Base-by-base conservation (phyloP, 306 rosid species). In the Acacia crassicarpa region DNA sequence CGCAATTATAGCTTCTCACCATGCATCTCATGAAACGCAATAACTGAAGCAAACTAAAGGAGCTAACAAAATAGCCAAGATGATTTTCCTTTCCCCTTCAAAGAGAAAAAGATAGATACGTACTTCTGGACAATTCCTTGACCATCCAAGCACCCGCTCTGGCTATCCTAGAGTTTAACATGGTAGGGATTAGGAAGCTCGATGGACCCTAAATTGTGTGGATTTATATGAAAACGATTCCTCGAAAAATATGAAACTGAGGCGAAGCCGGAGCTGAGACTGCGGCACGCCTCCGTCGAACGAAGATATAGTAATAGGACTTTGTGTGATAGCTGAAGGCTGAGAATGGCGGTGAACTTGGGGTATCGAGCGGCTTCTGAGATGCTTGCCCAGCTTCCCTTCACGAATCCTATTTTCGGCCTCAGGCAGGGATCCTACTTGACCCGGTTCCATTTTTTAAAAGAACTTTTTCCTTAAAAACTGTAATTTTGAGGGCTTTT, bases 81-180 rank as follows among this genome's bases (percentile, higher is more conserved):
- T 4, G 41, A 63, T 61, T 23, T 22, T 77, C 6, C 8, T 22
- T 35, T 0, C 40, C 16, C 12, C 3, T 11, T 2, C 8, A 3
- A 41, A 69, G 4, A 19, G 27, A 19, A 61, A 25, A 45, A 53
- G 1, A 5, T 2, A n/a, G 8, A 40, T 32, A 44, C 4, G 38
- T 88, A 88, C 89, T 43, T 68, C 56, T 79, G 68, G 15, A 54
- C 5, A 79, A 2, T 75, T 68, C 43, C n/a, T 79, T 69, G 68
- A 51, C 68, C 68, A 79, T 15, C 27, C 51, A 67, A 38, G 76
- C 76, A 68, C 82, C 82, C 27, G 16, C 27, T 54, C 76, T 79
- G 43, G 68, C 67, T 38, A 79, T 43, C 45, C 68, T 79, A 35
- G 69, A 78, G 38, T 67, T 51, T 67, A 51, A 41, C 82, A 79